Evolutionary conservation across 495 filamentous ascomycete species (phyloP), one percentile per base, ranked within the genome.

Genomic region (Aspergillus steynii): DNA sequence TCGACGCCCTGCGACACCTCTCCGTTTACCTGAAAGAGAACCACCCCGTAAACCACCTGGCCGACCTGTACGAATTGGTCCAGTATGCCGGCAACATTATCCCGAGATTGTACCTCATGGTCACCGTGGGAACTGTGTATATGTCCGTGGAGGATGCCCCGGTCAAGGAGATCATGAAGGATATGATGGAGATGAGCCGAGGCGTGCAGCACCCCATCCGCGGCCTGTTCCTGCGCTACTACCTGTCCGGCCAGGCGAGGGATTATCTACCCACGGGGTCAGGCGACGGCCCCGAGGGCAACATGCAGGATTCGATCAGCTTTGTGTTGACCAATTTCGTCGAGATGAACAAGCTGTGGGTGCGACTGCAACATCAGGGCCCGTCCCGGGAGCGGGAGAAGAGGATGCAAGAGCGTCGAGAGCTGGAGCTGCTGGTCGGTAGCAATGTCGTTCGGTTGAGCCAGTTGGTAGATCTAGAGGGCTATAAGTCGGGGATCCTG

Each of bases 151-250:
- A 95, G 71, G 95, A 97, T 85, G 96, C 95, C 50, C 95, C 95
- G 4, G 94, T 99, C 63, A 99, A 99, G 77, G 95, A 99, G 78
- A 93, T 99, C 58, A 99, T 99, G 95, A 99, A 99, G 75, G 95
- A 99, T 71, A 99, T 99, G 95, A 99, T 99, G 95, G 95, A 99
- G 77, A 99, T 99, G 95, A 97, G 91, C 74, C 85, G 95, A 62
- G 95, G 95, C 52, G 92, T 99, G 31, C 95, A 99, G 69, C 96
- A 99, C 70, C 95, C 95, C 2, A 91, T 97, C 53, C 89, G 95
- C 52, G 95, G 95, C 2, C 79, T 99, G 46, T 99, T 99, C 74
- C 77, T 99, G 63, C 86, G 95, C 71, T 99, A 98, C 76, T 99
- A 97, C 67, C 84, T 98, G 32, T 92, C 91, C 32, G 93, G 93